A percentile compares a stretch with the other conserved stretches of the same genome.
Conservation (phyloP, 164 flowering plant genomes). For the Annona squamosa region DNA sequence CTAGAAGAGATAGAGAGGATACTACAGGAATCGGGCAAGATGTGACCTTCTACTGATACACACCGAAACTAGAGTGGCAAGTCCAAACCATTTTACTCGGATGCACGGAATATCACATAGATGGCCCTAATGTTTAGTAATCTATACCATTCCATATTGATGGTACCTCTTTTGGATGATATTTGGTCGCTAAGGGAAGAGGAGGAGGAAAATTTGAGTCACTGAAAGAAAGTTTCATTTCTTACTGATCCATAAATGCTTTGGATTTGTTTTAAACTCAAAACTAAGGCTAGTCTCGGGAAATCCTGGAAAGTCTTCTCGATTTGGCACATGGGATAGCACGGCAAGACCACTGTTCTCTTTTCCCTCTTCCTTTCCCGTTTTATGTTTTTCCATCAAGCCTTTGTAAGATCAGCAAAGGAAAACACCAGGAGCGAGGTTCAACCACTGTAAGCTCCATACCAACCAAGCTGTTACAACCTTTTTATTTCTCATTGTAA, state of each 20-base stretch:
- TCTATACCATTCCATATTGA: neutral
- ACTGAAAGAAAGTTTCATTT: neutral
- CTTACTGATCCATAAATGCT: neutral
- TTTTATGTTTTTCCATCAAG: neutral
- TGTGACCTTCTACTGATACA: constrained; percentile 14
- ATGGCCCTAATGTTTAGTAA: neutral
- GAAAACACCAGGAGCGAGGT: neutral
- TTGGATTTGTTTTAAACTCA: neutral
- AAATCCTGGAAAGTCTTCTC: neutral
- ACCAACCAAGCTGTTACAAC: neutral
- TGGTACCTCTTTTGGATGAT: neutral
- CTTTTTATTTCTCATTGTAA: neutral
- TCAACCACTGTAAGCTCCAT: no score
- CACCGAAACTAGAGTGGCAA: neutral
- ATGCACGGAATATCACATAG: neutral
- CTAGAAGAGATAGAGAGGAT: constrained; percentile 74
- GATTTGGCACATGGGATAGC: neutral
- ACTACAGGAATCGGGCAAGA: constrained; percentile 35
- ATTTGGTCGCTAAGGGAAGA: neutral
- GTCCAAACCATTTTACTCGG: neutral
- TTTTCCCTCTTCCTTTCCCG: neutral
- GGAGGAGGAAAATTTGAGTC: neutral
- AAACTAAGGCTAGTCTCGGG: neutral
- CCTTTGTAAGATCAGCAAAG: neutral
- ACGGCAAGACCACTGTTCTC: neutral